Evolutionary conservation across 495 filamentous ascomycete genomes (phyloP).

Genomic region (Daldinia grandis): DNA sequence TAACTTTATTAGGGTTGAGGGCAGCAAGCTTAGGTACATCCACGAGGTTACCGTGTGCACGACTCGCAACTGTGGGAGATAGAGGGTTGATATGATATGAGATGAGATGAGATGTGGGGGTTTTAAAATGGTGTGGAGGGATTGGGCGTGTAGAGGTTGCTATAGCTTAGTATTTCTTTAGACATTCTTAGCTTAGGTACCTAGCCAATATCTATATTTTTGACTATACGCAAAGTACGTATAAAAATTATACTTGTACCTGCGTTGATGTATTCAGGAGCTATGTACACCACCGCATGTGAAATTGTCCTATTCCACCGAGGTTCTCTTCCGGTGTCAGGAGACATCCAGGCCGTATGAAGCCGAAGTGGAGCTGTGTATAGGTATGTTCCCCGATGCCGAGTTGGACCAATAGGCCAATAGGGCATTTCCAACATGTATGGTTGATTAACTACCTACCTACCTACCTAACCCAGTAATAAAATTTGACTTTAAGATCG

Average conservation of each 20-base stretch:
- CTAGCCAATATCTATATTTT: too few species aligned
- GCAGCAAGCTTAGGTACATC: slow-evolving; percentile 50
- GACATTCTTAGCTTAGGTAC: neutral
- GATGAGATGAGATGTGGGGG: neutral
- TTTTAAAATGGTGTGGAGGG: neutral
- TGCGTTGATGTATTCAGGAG: neutral
- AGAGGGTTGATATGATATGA: neutral
- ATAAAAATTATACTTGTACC: neutral
- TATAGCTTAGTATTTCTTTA: neutral
- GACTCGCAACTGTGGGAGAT: slow-evolving; percentile 32
- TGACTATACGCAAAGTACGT: too few species aligned
- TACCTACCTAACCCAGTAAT: too few species aligned
- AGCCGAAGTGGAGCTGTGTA: neutral
- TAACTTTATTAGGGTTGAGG: slow-evolving; percentile 52
- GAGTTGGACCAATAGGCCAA: neutral
- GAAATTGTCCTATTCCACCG: neutral
- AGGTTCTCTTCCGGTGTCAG: neutral
- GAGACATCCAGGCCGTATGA: neutral
- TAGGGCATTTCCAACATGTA: neutral
- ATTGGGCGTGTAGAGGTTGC: neutral
- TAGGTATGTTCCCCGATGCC: neutral
- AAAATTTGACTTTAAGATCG: neutral
- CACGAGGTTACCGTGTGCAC: slow-evolving; percentile 51
- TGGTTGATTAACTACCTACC: neutral
- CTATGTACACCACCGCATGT: neutral